Conservation (phyloP, 129 eudicot species). For the Smallanthus sonchifolius region DNA sequence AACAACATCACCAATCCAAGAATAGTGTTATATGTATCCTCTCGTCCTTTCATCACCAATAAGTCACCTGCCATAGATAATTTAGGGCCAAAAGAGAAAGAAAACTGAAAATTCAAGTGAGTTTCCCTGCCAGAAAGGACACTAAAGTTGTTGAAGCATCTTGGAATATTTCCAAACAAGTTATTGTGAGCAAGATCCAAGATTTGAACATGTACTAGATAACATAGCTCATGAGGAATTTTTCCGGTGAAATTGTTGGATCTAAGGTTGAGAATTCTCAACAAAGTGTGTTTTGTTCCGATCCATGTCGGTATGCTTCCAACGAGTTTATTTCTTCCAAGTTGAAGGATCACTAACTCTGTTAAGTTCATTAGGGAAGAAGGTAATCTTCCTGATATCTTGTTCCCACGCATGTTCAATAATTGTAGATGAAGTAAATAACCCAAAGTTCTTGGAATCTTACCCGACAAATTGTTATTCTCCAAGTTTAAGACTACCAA, state of each 20-base stretch:
- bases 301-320: conserved; percentile 21
- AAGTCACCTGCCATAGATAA: not conserved
- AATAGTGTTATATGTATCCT: conserved; percentile 5
- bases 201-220: conserved; percentile 14
- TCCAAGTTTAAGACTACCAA: conserved; percentile 4
- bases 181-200: not conserved
- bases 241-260: conserved; percentile 12
- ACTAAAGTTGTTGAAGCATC: not conserved
- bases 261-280: conserved; percentile 24
- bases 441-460: conserved; percentile 22
- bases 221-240: conserved; percentile 27
- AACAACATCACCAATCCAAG: not conserved
- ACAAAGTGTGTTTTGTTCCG: not conserved
- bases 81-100: not conserved
- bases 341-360: not conserved
- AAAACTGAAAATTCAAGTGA: not conserved
- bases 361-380: conserved; percentile 5
- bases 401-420: conserved; percentile 26
- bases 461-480: not conserved
- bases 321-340: not conserved
- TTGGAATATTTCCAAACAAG: conserved; percentile 15
- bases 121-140: not conserved
- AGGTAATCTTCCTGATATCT: conserved; percentile 18
- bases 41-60: not conserved
- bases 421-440: not conserved